These are phyloP conservation scores for Syncephalis fuscata DNA, from an alignment of 371 early-diverging fungal species.

Conservation along the genomic window DNA sequence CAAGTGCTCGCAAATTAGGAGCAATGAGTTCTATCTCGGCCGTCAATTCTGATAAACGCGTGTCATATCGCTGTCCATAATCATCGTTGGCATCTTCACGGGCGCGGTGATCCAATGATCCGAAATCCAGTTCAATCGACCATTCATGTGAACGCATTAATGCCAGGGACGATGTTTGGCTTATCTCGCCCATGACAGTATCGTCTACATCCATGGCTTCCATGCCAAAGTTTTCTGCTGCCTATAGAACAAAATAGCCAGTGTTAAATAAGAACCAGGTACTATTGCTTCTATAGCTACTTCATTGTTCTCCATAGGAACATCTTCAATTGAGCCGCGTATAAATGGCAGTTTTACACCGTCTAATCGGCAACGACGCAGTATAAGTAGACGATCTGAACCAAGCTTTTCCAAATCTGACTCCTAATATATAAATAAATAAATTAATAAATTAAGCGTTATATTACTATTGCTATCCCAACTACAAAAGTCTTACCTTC, in stretches of 20 bases:
- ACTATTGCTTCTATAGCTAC: no score
- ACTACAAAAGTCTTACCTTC: no score
- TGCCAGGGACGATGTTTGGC: no score
- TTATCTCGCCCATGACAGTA: constrained; percentile 34
- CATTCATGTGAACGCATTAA: constrained; percentile 14
- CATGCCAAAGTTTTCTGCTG: constrained; percentile 5
- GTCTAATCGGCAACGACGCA: constrained; percentile 81
- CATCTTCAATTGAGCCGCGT: constrained; percentile 44
- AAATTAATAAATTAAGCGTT: no score
- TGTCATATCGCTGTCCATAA: background rate
- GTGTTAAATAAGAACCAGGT: no score
- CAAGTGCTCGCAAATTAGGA: constrained; percentile 76
- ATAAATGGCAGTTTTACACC: constrained; percentile 70
- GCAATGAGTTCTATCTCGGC: constrained; percentile 73
- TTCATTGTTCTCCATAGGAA: constrained; percentile 38
- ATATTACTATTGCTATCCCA: no score
- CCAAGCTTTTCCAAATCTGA: constrained; percentile 52
- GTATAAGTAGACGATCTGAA: constrained; percentile 57
- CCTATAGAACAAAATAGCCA: no score
- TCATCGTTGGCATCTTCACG: constrained; percentile 54
- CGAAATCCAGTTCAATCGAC: constrained; percentile 22
- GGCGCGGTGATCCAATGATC: constrained; percentile 8
- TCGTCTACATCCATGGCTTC: constrained; percentile 9
- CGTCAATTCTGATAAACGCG: constrained; percentile 26
- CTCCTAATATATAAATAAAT: constrained; percentile 16